A percentile compares a stretch with the other conserved stretches of the same genome.
phyloP scores from a whole-genome alignment of 805 yeast genomes.

The Ogataea salicorniae region DNA sequence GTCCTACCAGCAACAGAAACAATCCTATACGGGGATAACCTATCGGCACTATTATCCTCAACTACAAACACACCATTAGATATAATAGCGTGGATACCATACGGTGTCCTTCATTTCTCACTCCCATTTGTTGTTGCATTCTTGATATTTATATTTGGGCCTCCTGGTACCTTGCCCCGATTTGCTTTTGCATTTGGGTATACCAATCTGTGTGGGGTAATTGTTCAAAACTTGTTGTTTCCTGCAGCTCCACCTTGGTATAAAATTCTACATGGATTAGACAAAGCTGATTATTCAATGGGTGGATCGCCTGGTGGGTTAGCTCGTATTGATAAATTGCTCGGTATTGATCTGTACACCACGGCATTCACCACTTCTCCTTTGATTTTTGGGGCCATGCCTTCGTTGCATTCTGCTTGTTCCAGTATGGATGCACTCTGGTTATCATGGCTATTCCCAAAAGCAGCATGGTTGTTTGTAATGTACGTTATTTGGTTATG shows the following conservation, averaged over 20 bases:
- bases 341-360: slow-evolving; percentile 81
- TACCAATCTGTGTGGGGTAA: slow-evolving; percentile 84
- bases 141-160: slow-evolving; percentile 78
- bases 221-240: slow-evolving; percentile 65
- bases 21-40: slow-evolving; percentile 86
- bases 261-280: slow-evolving; percentile 73
- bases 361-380: slow-evolving; percentile 81
- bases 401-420: slow-evolving; percentile 86
- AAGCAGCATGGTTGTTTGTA: slow-evolving; percentile 56
- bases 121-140: slow-evolving; percentile 84
- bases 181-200: slow-evolving; percentile 94
- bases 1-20: slow-evolving; percentile 92
- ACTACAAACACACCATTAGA: slow-evolving; percentile 64
- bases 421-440: slow-evolving; percentile 92
- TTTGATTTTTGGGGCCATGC: slow-evolving; percentile 77
- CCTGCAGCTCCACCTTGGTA: slow-evolving; percentile 99
- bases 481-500: slow-evolving; percentile 88
- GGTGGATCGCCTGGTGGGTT: slow-evolving; percentile 94
- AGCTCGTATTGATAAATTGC: slow-evolving; percentile 72
- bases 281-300: slow-evolving; percentile 89
- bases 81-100: slow-evolving; percentile 89
- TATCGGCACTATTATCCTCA: slow-evolving; percentile 79
- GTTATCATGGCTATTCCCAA: slow-evolving; percentile 78
- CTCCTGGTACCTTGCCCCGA: slow-evolving; percentile 78
- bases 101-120: slow-evolving; percentile 87